Base-by-base conservation (phyloP, 192 early-diverging fungal genomes). In the Coemansia sp. region DNA sequence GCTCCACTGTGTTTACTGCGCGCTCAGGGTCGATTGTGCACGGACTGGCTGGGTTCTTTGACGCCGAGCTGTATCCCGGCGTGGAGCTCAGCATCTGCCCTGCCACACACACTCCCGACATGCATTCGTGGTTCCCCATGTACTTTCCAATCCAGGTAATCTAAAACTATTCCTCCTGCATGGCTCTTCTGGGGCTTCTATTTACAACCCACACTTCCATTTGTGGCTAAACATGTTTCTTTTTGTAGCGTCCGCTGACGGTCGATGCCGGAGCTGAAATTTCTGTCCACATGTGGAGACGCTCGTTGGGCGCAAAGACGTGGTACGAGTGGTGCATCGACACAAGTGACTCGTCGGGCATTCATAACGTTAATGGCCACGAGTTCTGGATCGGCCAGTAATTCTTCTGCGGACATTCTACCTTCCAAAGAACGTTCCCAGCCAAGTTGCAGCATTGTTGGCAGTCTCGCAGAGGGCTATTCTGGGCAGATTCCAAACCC, bases 71-170 rank as follows among this genome's bases (percentile, higher is more conserved):
- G 26, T 97, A 97, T 76, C 88, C 88, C 48, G 82, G 93, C 58
- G 86, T 97, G 0, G 81, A 52, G 42, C 80, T 91, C 37, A 85
- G 86, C 82, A 99, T 94, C 60, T 82, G 87, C 47, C 97, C 97
- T 2, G 63, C 56, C 5, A 90, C 91, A 6, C 96, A 98, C 62
- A 92, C 95, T 1, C 83, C 87, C 14, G 93, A 84, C 2, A 99
- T 99, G 97, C 91, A 93, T 64, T 92, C 90, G 66, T 99, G 97
- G 97, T 99, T 99, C 73, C 96, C 97, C 1, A 93, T 99, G 57
- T 98, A 86, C 69, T 98, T 99, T 68, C 97, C 97, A 3, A 49
- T 93, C 46, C 82, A 86, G 81, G 86, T 86, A 78, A 24, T 21
- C 2, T 42, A 8, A n/a, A 17, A 48, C 7, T 15, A 48, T 48